Conservation (phyloP, 2,329 filamentous ascomycete species). For the Knoxdaviesia capensis region DNA sequence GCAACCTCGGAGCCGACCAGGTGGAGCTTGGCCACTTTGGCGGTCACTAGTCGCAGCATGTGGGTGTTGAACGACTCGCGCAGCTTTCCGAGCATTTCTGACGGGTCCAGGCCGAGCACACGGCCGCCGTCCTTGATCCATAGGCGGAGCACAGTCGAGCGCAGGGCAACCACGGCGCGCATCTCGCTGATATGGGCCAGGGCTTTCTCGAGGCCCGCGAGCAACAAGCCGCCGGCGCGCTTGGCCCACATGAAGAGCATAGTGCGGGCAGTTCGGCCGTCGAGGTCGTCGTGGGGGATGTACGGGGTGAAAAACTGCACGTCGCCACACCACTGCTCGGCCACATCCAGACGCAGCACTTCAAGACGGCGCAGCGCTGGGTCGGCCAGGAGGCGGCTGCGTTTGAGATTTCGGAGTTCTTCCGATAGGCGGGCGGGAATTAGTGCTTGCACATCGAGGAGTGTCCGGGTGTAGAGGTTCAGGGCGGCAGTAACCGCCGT, state of each 20-base stretch:
- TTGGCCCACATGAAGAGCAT: constrained; percentile 45
- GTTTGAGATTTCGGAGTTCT: constrained; percentile 47
- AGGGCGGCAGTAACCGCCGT: constrained; percentile 43
- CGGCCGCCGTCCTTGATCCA: constrained; percentile 54
- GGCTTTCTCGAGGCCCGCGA: constrained; percentile 39
- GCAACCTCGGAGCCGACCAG: constrained; percentile 45
- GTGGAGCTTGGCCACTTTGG: constrained; percentile 42
- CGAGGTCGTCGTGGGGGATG: constrained; percentile 61
- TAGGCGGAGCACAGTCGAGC: constrained; percentile 48
- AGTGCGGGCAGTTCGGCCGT: constrained; percentile 35
- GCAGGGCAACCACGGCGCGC: constrained; percentile 45
- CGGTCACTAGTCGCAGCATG: constrained; percentile 40
- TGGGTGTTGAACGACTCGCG: constrained; percentile 49
- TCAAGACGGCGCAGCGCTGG: constrained; percentile 42
- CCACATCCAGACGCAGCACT: constrained; percentile 56
- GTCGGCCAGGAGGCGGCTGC: constrained; percentile 52
- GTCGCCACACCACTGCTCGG: constrained; percentile 63
- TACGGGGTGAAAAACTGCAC: constrained; percentile 75
- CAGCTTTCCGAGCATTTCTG: constrained; percentile 46
- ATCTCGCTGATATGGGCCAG: constrained; percentile 44
- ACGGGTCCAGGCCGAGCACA: constrained; percentile 44
- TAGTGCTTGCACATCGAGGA: constrained; percentile 57
- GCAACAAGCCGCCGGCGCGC: constrained; percentile 35
- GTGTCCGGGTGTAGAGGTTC: constrained; percentile 53
- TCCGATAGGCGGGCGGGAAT: constrained; percentile 54